phyloP scores from a whole-genome alignment of 2,329 filamentous ascomycete species.

The Trichoderma atrobrunneum region DNA sequence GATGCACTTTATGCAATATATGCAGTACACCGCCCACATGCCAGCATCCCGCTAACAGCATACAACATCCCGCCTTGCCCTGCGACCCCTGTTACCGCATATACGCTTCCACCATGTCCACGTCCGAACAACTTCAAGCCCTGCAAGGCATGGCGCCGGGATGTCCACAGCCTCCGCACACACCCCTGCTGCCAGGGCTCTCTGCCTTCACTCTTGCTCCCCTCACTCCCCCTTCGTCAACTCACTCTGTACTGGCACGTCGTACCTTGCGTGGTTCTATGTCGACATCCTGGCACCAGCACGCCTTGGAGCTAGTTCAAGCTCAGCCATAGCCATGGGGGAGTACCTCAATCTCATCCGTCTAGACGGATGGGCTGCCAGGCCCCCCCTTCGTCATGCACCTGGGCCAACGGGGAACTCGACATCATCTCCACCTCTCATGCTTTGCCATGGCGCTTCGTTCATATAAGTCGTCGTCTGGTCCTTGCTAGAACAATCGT shows the following conservation, averaged over 20 bases:
- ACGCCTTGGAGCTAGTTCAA: conserved; percentile 19
- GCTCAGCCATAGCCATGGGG: conserved; percentile 20
- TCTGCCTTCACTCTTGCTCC: background rate
- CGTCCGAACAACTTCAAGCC: background rate
- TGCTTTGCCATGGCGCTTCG: conserved; percentile 12
- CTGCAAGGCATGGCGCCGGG: conserved; percentile 3
- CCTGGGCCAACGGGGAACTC: conserved; percentile 6
- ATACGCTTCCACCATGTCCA: background rate
- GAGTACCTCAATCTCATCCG: conserved; percentile 17
- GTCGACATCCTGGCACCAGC: conserved; percentile 10
- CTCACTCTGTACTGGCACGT: background rate
- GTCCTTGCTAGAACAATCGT: conserved; percentile 17
- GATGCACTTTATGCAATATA: background rate
- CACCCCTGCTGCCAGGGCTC: background rate
- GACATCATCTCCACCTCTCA: conserved; percentile 17
- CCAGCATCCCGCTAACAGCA: background rate
- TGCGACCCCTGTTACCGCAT: background rate
- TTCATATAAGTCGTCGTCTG: conserved; percentile 21
- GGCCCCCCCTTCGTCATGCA: conserved; percentile 20
- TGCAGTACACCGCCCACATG: background rate
- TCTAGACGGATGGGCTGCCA: conserved; percentile 5
- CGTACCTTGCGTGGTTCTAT: conserved; percentile 19
- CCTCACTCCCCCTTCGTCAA: background rate
- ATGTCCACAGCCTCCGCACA: conserved; percentile 7
- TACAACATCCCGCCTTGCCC: background rate